phyloP scores from a whole-genome alignment of 1,284 basidiomycete species.

The Peniophora sp. region DNA sequence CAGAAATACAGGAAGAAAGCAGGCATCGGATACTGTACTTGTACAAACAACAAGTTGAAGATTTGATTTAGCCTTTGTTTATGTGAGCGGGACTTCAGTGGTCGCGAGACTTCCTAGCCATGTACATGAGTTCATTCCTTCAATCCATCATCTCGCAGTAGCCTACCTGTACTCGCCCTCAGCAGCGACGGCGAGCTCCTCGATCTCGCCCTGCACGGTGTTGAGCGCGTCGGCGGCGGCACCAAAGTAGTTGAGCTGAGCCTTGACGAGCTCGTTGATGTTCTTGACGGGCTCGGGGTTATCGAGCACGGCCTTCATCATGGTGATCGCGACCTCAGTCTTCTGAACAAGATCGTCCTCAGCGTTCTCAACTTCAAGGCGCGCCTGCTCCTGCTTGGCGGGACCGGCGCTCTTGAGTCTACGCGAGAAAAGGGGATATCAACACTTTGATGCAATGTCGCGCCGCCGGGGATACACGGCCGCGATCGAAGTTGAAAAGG shows the following conservation, averaged over 20 bases:
- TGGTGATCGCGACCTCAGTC: constrained; percentile 94
- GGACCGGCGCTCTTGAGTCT: constrained; percentile 74
- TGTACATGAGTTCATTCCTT: constrained; percentile 1
- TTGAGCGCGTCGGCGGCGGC: constrained; percentile 81
- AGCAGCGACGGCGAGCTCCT: constrained; percentile 82
- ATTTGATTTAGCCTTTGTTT: constrained; percentile 3
- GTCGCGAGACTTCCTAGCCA: constrained; percentile 71
- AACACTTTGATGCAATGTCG: no score
- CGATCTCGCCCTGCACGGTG: constrained; percentile 81
- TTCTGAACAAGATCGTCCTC: constrained; percentile 95
- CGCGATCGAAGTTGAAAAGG: background rate
- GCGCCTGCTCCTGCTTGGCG: constrained; percentile 80
- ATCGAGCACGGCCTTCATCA: constrained; percentile 97
- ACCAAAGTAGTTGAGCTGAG: constrained; percentile 83
- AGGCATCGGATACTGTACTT: background rate
- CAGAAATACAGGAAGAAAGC: no score
- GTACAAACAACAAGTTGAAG: background rate
- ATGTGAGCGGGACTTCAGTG: constrained; percentile 48
- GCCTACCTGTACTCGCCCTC: constrained; percentile 85
- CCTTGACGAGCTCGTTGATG: constrained; percentile 87
- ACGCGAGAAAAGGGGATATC: background rate
- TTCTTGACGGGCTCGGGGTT: constrained; percentile 96
- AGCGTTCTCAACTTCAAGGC: constrained; percentile 87
- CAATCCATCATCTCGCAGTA: background rate
- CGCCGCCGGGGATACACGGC: background rate